These are phyloP conservation scores for Pseudocercospora musae DNA, from an alignment of 2,329 filamentous ascomycete genomes.

Conservation along the genomic window DNA sequence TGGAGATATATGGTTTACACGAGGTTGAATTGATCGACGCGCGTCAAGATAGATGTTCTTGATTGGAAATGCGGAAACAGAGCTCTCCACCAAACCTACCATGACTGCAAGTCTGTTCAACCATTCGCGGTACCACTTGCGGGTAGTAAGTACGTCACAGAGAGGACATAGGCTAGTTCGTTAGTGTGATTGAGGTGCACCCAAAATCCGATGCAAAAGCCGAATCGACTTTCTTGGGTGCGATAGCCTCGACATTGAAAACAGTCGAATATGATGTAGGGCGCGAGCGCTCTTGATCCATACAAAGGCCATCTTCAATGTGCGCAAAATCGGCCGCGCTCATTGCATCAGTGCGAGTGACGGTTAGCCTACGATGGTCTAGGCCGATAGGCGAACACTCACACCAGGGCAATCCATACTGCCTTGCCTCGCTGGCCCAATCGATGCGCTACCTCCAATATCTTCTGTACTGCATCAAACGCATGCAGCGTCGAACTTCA, in stretches of 20 bases:
- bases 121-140: neutral
- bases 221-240: neutral
- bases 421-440: neutral
- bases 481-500: neutral
- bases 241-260: neutral
- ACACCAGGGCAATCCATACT: neutral
- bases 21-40: neutral
- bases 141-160: neutral
- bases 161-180: neutral
- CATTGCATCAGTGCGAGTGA: neutral
- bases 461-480: no score
- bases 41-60: neutral
- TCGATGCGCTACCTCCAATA: neutral
- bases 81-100: neutral
- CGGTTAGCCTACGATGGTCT: neutral
- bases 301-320: neutral
- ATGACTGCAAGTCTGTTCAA: neutral
- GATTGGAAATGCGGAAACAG: neutral
- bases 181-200: neutral
- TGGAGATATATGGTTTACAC: neutral
- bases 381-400: neutral
- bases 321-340: neutral
- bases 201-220: neutral
- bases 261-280: neutral
- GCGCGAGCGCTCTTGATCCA: neutral